Conservation (phyloP, 306 rosid species). For the Acacia crassicarpa region DNA sequence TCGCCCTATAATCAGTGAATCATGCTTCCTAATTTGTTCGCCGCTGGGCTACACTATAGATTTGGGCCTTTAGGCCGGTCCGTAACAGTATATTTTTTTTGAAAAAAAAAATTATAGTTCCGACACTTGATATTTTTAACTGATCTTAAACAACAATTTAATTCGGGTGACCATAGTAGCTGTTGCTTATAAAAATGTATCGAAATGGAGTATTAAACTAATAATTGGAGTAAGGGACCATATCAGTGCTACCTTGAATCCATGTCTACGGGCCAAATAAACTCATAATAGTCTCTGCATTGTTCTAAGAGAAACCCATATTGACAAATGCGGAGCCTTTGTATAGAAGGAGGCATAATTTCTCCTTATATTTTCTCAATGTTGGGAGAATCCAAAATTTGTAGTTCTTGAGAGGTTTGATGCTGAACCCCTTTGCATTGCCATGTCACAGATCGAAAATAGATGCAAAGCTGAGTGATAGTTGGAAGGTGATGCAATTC, state of each 20-base stretch:
- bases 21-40: too few species aligned
- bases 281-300: background rate
- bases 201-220: background rate
- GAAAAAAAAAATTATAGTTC: too few species aligned
- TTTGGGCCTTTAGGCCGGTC: too few species aligned
- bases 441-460: background rate
- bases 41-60: too few species aligned
- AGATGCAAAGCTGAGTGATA: background rate
- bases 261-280: background rate
- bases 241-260: too few species aligned
- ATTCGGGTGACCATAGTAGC: too few species aligned
- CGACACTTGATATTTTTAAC: too few species aligned
- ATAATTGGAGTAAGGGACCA: too few species aligned
- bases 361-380: slow-evolving; percentile 9
- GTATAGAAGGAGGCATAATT: slow-evolving; percentile 13
- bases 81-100: too few species aligned
- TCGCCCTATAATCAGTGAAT: too few species aligned
- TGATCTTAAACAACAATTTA: too few species aligned
- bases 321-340: background rate
- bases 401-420: background rate
- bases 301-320: background rate
- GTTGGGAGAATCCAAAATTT: accelerated
- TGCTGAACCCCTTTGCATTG: background rate
- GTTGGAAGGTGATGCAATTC: background rate
- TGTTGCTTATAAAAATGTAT: too few species aligned